A percentile compares a stretch with the other conserved stretches of the same genome.
Evolutionary conservation across 2,329 filamentous ascomycete genomes (phyloP).

Genomic region (Monosporascus ibericus): DNA sequence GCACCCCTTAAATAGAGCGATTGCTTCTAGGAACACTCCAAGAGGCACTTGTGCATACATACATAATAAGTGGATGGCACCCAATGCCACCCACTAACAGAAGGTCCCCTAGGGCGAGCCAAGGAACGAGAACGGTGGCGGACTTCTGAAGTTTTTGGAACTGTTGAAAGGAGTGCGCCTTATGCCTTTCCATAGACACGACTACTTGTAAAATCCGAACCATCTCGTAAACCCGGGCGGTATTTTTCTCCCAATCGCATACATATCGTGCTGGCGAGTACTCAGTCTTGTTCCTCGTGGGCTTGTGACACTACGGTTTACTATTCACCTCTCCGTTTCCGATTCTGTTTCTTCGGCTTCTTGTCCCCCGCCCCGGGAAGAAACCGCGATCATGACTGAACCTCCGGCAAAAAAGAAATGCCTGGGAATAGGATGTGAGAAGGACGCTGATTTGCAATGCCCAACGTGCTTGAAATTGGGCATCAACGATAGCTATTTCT

Average conservation of each 20-base stretch:
- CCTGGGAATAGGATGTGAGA: constrained; percentile 74
- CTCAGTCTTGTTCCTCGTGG: not conserved
- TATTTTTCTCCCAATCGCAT: too few relatives aligned
- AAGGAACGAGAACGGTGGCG: not conserved
- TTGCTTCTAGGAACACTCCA: too few relatives aligned
- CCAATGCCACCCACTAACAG: too few relatives aligned
- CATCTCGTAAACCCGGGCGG: too few relatives aligned
- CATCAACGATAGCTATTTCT: constrained; percentile 88
- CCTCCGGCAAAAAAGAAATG: constrained; percentile 62
- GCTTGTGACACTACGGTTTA: not conserved
- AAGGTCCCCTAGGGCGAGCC: not conserved
- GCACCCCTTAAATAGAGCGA: too few relatives aligned
- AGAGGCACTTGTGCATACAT: too few relatives aligned
- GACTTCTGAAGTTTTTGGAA: not conserved
- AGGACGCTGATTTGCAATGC: constrained; percentile 84
- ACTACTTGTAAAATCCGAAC: not conserved
- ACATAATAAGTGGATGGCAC: too few relatives aligned
- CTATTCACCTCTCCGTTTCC: too few relatives aligned
- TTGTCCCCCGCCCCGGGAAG: not conserved
- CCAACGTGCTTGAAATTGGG: constrained; percentile 90
- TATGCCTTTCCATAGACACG: not conserved
- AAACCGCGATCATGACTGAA: constrained; percentile 33
- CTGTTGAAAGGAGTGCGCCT: not conserved
- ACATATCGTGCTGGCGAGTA: not conserved
- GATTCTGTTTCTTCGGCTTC: not conserved